Conservation (phyloP, 176 grass and related monocot species). For the Poa annua region DNA sequence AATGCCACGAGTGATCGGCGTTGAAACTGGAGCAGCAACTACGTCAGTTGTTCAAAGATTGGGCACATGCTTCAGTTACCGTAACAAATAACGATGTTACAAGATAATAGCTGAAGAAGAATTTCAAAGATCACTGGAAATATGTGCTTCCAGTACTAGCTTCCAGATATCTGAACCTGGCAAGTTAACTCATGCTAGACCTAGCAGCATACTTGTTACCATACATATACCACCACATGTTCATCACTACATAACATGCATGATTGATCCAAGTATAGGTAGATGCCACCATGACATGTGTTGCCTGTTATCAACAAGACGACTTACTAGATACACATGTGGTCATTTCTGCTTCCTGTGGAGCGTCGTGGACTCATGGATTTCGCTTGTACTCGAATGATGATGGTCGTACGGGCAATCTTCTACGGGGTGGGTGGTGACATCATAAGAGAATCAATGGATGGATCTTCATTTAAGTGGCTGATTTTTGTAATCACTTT, state of each 20-base stretch:
- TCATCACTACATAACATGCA: conserved; percentile 34
- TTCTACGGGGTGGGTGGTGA: too few species aligned
- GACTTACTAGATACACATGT: too few species aligned
- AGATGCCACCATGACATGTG: conserved; percentile 20
- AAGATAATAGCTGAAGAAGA: too few species aligned
- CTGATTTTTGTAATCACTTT: too few species aligned
- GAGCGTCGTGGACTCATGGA: too few species aligned
- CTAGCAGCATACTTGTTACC: not conserved
- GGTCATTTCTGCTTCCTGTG: too few species aligned
- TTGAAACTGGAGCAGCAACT: conserved; percentile 4
- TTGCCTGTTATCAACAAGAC: too few species aligned
- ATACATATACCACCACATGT: not conserved
- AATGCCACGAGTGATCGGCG: not conserved
- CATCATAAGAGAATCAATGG: too few species aligned
- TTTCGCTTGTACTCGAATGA: too few species aligned
- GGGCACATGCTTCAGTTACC: not conserved
- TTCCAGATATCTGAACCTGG: not conserved
- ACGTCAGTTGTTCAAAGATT: not conserved
- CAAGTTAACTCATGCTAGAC: conserved; percentile 19
- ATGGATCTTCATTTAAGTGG: too few species aligned
- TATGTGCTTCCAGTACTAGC: not conserved
- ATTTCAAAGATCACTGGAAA: not conserved
- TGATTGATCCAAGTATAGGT: not conserved
- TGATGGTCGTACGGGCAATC: too few species aligned
- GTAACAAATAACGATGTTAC: too few species aligned